These are phyloP conservation scores for Mucor mucedo DNA, from an alignment of 371 early-diverging fungal species.

Conservation along the genomic window DNA sequence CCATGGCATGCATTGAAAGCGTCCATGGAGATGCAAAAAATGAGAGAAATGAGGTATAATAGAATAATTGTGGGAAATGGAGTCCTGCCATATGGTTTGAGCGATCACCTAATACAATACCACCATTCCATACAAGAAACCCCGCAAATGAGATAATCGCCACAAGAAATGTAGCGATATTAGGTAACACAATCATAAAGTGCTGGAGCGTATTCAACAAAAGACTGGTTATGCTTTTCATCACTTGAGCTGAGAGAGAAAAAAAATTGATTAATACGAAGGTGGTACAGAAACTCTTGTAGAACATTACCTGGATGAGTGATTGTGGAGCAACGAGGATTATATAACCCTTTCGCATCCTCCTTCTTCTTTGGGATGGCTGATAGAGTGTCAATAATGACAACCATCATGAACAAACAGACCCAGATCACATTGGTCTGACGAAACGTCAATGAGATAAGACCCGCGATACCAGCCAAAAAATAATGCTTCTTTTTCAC, in stretches of 20 bases:
- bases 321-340: conserved; percentile 19
- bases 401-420: conserved; percentile 58
- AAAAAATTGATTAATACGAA: background rate
- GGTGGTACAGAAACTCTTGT: background rate
- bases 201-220: conserved; percentile 14
- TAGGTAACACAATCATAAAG: conserved; percentile 20
- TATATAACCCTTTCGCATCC: conserved; percentile 7
- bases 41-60: conserved; percentile 76
- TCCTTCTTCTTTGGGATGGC: conserved; percentile 15
- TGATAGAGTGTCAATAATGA: conserved; percentile 36
- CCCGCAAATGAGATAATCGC: conserved; percentile 58
- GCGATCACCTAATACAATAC: conserved; percentile 90
- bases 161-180: conserved; percentile 39
- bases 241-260: background rate
- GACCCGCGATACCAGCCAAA: conserved; percentile 59
- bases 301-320: conserved; percentile 12
- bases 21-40: conserved; percentile 49
- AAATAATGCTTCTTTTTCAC: conserved; percentile 53
- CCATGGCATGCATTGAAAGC: background rate
- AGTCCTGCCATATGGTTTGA: conserved; percentile 82
- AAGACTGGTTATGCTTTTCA: conserved; percentile 17
- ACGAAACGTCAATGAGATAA: conserved; percentile 73
- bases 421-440: conserved; percentile 95
- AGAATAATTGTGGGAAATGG: conserved; percentile 89
- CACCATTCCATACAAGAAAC: conserved; percentile 82